Conservation (phyloP, 495 filamentous ascomycete genomes). For the Pyronema omphalodes region DNA sequence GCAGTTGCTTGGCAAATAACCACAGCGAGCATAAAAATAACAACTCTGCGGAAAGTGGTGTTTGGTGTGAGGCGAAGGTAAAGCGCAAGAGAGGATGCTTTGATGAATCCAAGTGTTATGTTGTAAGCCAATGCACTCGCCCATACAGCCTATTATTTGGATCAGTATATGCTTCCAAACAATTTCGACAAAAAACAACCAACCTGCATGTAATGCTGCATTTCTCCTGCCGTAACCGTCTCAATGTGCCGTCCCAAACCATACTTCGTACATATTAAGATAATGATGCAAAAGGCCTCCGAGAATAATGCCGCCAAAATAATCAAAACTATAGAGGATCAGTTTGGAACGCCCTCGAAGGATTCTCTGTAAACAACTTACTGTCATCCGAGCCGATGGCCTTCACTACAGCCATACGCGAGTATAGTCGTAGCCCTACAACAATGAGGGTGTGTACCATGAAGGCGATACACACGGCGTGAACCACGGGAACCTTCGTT, state of each 20-base stretch:
- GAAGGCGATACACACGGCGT: slow-evolving; percentile 10
- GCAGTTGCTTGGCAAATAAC: slow-evolving; percentile 6
- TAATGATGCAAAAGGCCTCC: too few relatives aligned
- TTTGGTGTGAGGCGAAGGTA: slow-evolving; percentile 15
- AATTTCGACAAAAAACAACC: neutral
- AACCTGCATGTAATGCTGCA: slow-evolving; percentile 14
- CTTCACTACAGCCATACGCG: too few relatives aligned
- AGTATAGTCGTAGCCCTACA: too few relatives aligned
- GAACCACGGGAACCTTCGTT: slow-evolving; percentile 7
- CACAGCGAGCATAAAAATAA: slow-evolving; percentile 6
- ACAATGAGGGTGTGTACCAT: slow-evolving; percentile 2
- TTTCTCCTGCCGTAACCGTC: slow-evolving; percentile 7
- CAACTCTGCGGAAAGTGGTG: slow-evolving; percentile 5
- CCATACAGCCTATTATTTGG: slow-evolving; percentile 7
- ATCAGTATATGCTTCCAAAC: slow-evolving; percentile 1
- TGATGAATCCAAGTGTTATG: slow-evolving; percentile 13
- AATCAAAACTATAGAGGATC: too few relatives aligned
- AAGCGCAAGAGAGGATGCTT: slow-evolving; percentile 14
- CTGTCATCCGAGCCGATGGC: too few relatives aligned
- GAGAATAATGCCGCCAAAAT: too few relatives aligned
- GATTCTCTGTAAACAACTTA: too few relatives aligned
- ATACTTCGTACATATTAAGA: too few relatives aligned
- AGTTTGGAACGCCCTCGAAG: too few relatives aligned
- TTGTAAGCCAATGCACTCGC: slow-evolving; percentile 12
- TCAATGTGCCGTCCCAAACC: neutral